phyloP scores from a whole-genome alignment of 352 stramenopile genomes.

The Phytophthora cactorum region DNA sequence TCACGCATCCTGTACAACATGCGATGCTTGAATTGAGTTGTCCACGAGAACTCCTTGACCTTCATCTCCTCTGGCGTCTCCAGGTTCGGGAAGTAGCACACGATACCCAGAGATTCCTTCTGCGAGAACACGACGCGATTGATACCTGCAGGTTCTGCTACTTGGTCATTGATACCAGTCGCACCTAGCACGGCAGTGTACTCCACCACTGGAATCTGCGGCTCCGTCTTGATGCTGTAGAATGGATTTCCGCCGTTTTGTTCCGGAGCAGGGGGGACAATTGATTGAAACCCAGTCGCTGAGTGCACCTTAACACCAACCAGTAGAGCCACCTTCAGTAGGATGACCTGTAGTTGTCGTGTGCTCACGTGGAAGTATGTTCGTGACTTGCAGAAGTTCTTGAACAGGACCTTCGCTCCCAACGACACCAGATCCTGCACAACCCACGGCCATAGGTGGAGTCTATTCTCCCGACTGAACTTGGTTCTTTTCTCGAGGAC shows the following conservation, averaged over 20 bases:
- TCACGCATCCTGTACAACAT: slow-evolving; percentile 71
- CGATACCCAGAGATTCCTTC: slow-evolving; percentile 77
- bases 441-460: slow-evolving; percentile 83
- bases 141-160: slow-evolving; percentile 59
- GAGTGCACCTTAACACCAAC: slow-evolving; percentile 66
- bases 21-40: slow-evolving; percentile 72
- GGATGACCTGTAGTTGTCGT: slow-evolving; percentile 75
- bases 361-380: slow-evolving; percentile 85
- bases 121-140: slow-evolving; percentile 74
- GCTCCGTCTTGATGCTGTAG: slow-evolving; percentile 66
- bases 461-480: slow-evolving; percentile 81
- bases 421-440: slow-evolving; percentile 79
- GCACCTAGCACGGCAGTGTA: slow-evolving; percentile 68
- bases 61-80: slow-evolving; percentile 66
- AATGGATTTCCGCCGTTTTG: slow-evolving; percentile 45
- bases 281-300: slow-evolving; percentile 53
- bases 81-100: slow-evolving; percentile 79
- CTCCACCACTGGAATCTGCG: slow-evolving; percentile 68
- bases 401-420: slow-evolving; percentile 76
- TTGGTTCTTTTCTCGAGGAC: slow-evolving; percentile 78
- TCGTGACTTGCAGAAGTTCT: slow-evolving; percentile 70
- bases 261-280: slow-evolving; percentile 38
- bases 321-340: slow-evolving; percentile 78
- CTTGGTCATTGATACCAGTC: slow-evolving; percentile 59
- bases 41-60: slow-evolving; percentile 79